A percentile compares a stretch with the other conserved stretches of the same genome.
Conservation (phyloP, 768 basidiomycete species). For the Kwoniella europaea region DNA sequence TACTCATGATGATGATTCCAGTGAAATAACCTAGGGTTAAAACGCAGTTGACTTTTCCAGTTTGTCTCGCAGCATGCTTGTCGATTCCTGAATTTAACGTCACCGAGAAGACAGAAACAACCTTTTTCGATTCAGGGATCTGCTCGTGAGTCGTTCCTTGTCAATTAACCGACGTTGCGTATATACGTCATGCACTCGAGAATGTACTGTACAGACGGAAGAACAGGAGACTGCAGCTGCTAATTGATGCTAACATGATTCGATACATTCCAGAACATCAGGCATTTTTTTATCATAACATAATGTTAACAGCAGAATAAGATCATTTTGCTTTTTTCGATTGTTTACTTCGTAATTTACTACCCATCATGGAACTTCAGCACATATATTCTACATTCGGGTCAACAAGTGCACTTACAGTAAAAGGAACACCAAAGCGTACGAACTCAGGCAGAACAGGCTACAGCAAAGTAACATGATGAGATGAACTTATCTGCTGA, state of each 20-base stretch:
- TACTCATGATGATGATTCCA: background rate
- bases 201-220: background rate
- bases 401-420: constrained; percentile 16
- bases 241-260: no score
- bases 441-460: constrained; percentile 22
- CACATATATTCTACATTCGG: background rate
- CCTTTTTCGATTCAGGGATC: background rate
- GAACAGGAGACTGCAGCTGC: no score
- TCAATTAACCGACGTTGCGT: background rate
- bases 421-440: constrained; percentile 29
- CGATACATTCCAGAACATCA: no score
- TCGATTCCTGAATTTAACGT: background rate
- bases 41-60: background rate
- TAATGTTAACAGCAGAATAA: background rate
- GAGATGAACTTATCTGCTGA: background rate
- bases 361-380: background rate
- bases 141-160: background rate
- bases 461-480: background rate
- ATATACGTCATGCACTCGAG: background rate
- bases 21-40: background rate
- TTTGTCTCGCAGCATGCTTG: background rate
- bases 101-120: background rate
- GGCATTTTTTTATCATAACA: no score
- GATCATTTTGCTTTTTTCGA: background rate
- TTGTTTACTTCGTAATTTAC: background rate